These are phyloP conservation scores for Acanthamoeba castellanii DNA, from an alignment of 208 protist species.

Conservation along the genomic window DNA sequence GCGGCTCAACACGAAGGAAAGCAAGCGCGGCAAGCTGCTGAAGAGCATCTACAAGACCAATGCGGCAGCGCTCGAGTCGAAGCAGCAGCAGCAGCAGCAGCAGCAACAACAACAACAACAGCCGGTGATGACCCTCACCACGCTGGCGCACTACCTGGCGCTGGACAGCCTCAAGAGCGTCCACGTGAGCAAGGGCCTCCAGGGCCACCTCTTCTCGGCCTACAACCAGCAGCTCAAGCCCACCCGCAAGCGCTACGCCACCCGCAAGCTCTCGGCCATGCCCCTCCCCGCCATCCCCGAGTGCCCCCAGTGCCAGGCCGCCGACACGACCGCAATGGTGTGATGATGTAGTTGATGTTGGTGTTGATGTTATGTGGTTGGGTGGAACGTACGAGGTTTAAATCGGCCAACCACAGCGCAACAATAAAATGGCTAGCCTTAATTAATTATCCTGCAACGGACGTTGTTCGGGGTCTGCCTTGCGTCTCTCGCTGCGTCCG, in stretches of 20 bases:
- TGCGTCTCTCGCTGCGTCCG: no score
- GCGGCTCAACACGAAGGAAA: not conserved
- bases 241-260: slow-evolving; percentile 39
- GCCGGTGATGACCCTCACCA: not conserved
- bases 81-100: not conserved
- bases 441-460: no score
- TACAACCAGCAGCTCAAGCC: slow-evolving; percentile 34
- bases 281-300: not conserved
- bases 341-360: no score
- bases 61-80: not conserved
- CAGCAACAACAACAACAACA: not conserved
- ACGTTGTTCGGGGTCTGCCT: no score
- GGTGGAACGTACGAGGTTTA: no score
- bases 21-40: slow-evolving; percentile 10
- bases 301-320: not conserved
- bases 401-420: no score
- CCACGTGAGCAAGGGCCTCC: not conserved
- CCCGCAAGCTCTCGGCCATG: not conserved
- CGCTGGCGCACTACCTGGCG: not conserved
- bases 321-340: no score
- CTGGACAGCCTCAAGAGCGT: not conserved
- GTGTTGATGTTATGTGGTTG: no score
- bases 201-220: slow-evolving; percentile 23
- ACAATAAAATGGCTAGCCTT: no score
- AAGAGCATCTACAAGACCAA: not conserved